These are phyloP conservation scores for Geranium incanum DNA, from an alignment of 441 rosid genomes.

Conservation along the genomic window DNA sequence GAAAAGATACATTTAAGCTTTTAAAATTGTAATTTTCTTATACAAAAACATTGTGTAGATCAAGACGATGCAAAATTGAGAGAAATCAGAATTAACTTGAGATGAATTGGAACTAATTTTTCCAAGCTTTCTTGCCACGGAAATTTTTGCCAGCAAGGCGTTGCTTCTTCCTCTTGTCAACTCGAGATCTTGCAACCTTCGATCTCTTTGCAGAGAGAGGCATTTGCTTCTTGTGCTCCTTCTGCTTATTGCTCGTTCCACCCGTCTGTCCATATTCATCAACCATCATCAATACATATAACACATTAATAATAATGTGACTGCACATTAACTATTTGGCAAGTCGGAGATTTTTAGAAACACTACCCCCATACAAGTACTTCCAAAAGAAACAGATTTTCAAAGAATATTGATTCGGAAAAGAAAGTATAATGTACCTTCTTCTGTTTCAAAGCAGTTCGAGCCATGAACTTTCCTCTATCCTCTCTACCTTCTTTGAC, in stretches of 20 bases:
- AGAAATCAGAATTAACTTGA: no score
- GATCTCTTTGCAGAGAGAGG: conserved; percentile 65
- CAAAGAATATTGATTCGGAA: neutral
- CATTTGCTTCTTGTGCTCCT: conserved; percentile 74
- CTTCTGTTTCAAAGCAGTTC: conserved; percentile 66
- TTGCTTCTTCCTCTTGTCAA: conserved; percentile 38
- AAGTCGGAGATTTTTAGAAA: neutral
- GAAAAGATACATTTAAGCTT: neutral
- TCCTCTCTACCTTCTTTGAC: conserved; percentile 89
- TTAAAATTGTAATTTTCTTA: neutral
- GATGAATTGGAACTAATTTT: conserved; percentile 13
- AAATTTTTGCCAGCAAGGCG: conserved; percentile 49
- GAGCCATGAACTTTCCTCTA: conserved; percentile 57
- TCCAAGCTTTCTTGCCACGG: conserved; percentile 82
- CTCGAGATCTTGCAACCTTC: conserved; percentile 44
- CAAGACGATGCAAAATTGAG: no score
- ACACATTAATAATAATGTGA: neutral
- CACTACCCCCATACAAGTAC: no score
- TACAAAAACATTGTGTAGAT: neutral
- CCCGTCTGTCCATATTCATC: conserved; percentile 43
- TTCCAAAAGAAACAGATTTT: neutral
- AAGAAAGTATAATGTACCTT: conserved; percentile 37
- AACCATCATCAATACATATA: neutral
- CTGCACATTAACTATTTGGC: no score
- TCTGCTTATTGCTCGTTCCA: conserved; percentile 71